Conservation (phyloP, 228 moss, liverwort and hornwort species). For the Sphagnum fallax region DNA sequence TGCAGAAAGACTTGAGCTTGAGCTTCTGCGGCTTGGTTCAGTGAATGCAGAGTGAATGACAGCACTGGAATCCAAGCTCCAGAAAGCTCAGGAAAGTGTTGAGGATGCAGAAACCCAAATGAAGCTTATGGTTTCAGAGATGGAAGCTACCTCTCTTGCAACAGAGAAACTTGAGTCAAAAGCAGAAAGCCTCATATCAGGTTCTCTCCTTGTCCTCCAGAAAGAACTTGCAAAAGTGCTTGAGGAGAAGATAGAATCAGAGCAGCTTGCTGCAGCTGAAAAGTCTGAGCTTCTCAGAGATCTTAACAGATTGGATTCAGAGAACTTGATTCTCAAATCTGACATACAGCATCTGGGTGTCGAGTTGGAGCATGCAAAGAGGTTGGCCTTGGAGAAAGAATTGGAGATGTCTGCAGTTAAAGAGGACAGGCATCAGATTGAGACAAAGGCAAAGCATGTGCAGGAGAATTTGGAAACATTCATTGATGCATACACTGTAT, state of each 20-base stretch:
- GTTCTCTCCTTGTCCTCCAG: conserved; percentile 21
- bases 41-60: conserved; percentile 26
- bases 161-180: conserved; percentile 25
- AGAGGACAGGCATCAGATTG: conserved; percentile 12
- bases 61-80: conserved; percentile 26
- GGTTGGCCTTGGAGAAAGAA: conserved; percentile 29
- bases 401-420: conserved; percentile 30
- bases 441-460: conserved; percentile 23
- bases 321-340: not conserved
- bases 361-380: conserved; percentile 10
- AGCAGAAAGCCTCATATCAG: conserved; percentile 24
- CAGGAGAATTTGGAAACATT: conserved; percentile 36
- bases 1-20: conserved; percentile 19
- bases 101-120: conserved; percentile 25
- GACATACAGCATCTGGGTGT: not conserved
- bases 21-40: conserved; percentile 8
- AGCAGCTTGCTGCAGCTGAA: not conserved
- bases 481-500: conserved; percentile 38
- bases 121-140: conserved; percentile 25
- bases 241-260: conserved; percentile 9
- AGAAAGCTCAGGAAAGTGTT: conserved; percentile 26
- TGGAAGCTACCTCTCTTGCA: conserved; percentile 15
- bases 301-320: not conserved
- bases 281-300: conserved; percentile 13
- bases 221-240: conserved; percentile 17